Conservation (phyloP, 169 alveolate species). For the Cryptosporidium baileyi region DNA sequence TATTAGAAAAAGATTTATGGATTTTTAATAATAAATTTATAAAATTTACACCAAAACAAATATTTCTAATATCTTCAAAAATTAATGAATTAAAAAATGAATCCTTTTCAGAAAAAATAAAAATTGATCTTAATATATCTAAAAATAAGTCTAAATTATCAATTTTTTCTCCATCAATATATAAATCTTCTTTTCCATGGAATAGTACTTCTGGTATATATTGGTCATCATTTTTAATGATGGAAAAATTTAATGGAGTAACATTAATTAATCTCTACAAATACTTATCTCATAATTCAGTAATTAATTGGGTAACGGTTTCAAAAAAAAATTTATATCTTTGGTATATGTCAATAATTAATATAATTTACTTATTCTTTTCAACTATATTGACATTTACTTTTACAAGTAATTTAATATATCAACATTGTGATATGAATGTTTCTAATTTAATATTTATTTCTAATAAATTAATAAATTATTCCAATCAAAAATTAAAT, state of each 20-base stretch:
- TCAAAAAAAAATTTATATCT: slow-evolving; percentile 1
- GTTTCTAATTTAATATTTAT: slow-evolving; percentile 6
- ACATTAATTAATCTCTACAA: slow-evolving; percentile 21
- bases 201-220: background rate
- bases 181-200: slow-evolving; percentile 50
- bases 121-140: background rate
- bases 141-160: background rate
- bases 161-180: slow-evolving; percentile 14
- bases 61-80: no score
- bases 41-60: slow-evolving; percentile 10
- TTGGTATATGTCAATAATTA: slow-evolving; percentile 26
- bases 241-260: slow-evolving; percentile 39
- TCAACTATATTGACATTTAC: slow-evolving; percentile 23
- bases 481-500: no score
- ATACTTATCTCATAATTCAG: slow-evolving; percentile 1
- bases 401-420: slow-evolving; percentile 26
- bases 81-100: no score
- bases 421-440: slow-evolving; percentile 59
- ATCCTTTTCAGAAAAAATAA: no score
- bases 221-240: slow-evolving; percentile 53
- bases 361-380: background rate
- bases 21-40: background rate
- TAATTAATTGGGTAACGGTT: slow-evolving; percentile 24
- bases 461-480: no score
- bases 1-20: slow-evolving; percentile 48